These are phyloP conservation scores for Coccomyxa sp. DNA, from an alignment of 139 green algal species.

Conservation along the genomic window DNA sequence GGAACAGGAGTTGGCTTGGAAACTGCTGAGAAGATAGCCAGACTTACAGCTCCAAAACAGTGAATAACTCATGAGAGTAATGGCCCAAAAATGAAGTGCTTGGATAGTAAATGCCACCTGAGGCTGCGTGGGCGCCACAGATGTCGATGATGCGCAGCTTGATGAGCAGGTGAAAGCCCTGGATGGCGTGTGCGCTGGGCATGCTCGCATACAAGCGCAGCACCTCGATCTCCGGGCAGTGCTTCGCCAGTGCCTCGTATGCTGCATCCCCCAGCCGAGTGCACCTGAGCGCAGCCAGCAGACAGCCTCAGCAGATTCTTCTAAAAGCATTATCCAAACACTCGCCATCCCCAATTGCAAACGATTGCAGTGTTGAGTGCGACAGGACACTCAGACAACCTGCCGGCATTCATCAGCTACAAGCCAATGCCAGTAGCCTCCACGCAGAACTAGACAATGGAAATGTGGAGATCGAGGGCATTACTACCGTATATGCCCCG, in stretches of 20 bases:
- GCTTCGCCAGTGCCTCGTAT: background rate
- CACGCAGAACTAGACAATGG: too few species aligned
- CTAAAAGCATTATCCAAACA: background rate
- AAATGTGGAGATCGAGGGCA: too few species aligned
- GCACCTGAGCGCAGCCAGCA: conserved; percentile 13
- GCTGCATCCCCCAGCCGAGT: conserved; percentile 9
- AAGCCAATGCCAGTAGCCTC: background rate
- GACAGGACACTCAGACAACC: background rate
- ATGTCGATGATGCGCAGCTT: conserved; percentile 16
- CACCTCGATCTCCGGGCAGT: conserved; percentile 6
- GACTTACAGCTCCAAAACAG: background rate
- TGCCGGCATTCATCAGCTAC: background rate
- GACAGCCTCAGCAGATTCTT: background rate
- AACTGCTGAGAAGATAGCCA: background rate
- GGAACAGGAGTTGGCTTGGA: background rate
- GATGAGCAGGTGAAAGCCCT: background rate
- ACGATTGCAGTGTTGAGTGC: background rate
- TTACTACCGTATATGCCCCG: too few species aligned
- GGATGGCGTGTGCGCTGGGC: background rate
- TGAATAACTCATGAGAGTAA: background rate
- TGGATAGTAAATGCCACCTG: background rate
- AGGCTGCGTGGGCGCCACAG: conserved; percentile 9
- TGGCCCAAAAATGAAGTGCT: too few species aligned
- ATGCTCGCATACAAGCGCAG: conserved; percentile 22
- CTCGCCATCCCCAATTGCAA: background rate